Conservation (phyloP, 805 yeast species). For the Yueomyces sp. region DNA sequence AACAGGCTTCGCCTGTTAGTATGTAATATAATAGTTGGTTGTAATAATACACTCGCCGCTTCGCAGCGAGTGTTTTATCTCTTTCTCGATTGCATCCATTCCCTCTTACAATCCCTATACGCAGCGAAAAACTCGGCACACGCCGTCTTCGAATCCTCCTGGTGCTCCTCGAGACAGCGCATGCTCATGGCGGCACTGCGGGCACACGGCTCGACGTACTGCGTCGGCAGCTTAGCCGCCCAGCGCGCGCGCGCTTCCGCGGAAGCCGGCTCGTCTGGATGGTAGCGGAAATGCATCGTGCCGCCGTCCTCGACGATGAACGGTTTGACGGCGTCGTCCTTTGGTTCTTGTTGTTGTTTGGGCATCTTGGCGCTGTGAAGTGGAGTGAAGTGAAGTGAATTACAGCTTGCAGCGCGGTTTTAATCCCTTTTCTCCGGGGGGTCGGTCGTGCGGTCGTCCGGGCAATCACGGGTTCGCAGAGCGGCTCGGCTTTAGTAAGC, state of each 20-base stretch:
- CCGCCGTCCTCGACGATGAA: slow-evolving; percentile 1
- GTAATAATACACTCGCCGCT: no score
- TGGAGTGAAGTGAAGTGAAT: no score
- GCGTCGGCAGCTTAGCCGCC: slow-evolving; percentile 63
- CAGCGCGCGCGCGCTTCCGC: slow-evolving; percentile 56
- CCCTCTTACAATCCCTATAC: slow-evolving; percentile 80
- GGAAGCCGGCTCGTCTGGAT: slow-evolving; percentile 81
- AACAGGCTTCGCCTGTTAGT: no score
- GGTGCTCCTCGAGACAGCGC: slow-evolving; percentile 65
- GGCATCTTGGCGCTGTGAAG: no score
- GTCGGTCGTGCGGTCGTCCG: no score
- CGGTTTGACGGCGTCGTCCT: background rate
- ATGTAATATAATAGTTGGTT: no score
- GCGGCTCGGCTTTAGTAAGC: no score
- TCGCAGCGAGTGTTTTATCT: no score
- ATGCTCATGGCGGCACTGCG: slow-evolving; percentile 81
- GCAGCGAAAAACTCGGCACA: slow-evolving; percentile 83
- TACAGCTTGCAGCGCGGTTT: no score
- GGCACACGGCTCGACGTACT: slow-evolving; percentile 86
- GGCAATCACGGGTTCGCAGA: no score
- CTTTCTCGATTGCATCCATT: slow-evolving; percentile 40
- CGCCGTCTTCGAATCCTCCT: slow-evolving; percentile 48
- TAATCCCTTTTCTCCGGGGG: no score
- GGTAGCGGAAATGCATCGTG: slow-evolving; percentile 15
- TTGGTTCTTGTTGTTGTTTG: background rate